Evolutionary conservation across 2,329 filamentous ascomycete genomes (phyloP).

Genomic region (Claviceps sp.): DNA sequence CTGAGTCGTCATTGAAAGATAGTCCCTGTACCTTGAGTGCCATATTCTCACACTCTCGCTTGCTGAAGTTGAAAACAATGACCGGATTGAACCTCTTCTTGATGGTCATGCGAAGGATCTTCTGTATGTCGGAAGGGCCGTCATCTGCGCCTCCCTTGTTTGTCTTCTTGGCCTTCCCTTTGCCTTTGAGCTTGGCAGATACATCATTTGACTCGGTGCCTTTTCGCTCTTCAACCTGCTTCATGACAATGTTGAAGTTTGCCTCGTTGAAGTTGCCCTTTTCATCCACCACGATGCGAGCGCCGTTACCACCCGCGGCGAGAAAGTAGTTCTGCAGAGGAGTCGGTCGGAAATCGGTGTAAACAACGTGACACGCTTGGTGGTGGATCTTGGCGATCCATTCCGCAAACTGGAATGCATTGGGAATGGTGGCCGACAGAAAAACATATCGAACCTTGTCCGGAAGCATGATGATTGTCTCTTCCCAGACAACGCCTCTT

Average conservation of each 20-base stretch:
- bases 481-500: conserved; percentile 96
- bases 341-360: conserved; percentile 95
- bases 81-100: conserved; percentile 93
- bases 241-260: conserved; percentile 96
- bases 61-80: conserved; percentile 99
- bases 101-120: conserved; percentile 99
- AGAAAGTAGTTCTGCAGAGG: conserved; percentile 98
- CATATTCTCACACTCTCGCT: conserved; percentile 85
- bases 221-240: conserved; percentile 73
- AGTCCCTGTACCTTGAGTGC: conserved; percentile 77
- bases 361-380: conserved; percentile 96
- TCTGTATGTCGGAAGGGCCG: conserved; percentile 76
- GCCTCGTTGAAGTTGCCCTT: conserved; percentile 93
- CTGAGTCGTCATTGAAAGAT: conserved; percentile 90
- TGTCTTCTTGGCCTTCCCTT: conserved; percentile 80
- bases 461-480: conserved; percentile 93
- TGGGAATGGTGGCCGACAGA: conserved; percentile 93
- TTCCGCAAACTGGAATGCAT: conserved; percentile 97
- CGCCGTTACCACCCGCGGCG: conserved; percentile 81
- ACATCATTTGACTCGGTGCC: conserved; percentile 71
- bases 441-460: conserved; percentile 99
- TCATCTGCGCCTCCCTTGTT: conserved; percentile 74
- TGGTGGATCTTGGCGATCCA: conserved; percentile 98
- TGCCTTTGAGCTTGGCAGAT: conserved; percentile 69
- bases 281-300: conserved; percentile 89